A percentile compares a stretch with the other conserved stretches of the same genome.
Conservation (phyloP, 306 rosid species). For the Alnus rubra region DNA sequence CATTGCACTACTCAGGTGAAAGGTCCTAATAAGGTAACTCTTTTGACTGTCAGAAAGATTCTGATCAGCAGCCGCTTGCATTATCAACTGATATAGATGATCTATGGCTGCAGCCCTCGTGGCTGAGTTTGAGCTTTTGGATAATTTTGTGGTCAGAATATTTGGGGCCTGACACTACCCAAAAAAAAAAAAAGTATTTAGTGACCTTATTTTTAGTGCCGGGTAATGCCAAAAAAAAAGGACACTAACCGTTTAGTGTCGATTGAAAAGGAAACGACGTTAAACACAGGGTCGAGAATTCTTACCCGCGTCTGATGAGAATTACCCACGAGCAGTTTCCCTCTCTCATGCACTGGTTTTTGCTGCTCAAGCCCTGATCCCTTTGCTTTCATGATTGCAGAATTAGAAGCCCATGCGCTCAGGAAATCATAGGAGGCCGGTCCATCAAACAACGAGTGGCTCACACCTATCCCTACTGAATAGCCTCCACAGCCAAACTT, state of each 20-base stretch:
- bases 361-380: conserved; percentile 22
- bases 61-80: conserved; percentile 44
- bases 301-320: no score
- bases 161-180: background rate
- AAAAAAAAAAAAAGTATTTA: no score
- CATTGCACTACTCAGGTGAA: conserved; percentile 46
- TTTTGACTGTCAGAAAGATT: conserved; percentile 18
- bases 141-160: conserved; percentile 14
- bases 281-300: no score
- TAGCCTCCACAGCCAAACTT: conserved; percentile 82
- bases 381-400: conserved; percentile 36
- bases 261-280: no score
- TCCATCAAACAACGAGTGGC: conserved; percentile 79
- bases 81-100: conserved; percentile 63
- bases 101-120: conserved; percentile 55
- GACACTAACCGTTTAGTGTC: no score
- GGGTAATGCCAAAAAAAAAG: no score
- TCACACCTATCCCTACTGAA: conserved; percentile 69
- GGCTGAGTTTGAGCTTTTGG: conserved; percentile 16
- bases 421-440: conserved; percentile 67
- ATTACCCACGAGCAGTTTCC: conserved; percentile 30
- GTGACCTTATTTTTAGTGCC: no score
- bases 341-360: conserved; percentile 70
- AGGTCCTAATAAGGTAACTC: conserved; percentile 53
- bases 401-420: conserved; percentile 68